phyloP scores from a whole-genome alignment of 2,329 filamentous ascomycete genomes.

The Macroventuria anomochaeta region DNA sequence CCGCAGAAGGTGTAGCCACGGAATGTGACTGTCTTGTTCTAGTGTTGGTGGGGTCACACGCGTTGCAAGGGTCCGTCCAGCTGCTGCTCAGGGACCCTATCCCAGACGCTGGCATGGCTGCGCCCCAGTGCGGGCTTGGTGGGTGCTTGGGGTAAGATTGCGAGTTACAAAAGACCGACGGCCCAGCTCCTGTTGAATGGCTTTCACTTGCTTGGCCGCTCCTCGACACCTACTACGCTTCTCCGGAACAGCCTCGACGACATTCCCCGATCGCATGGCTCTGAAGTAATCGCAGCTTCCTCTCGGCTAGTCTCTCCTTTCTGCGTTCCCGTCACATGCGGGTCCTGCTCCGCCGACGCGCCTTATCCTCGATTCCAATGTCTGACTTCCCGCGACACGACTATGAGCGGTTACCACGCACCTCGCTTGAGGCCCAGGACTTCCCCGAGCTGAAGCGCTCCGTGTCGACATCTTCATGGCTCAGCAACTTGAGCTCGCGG shows the following conservation, averaged over 20 bases:
- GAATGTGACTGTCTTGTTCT: neutral
- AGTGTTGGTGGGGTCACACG: slow-evolving; percentile 3
- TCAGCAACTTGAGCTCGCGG: slow-evolving; percentile 23
- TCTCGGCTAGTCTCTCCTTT: slow-evolving; percentile 1
- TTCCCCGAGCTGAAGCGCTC: slow-evolving; percentile 21
- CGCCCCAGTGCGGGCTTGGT: slow-evolving; percentile 5
- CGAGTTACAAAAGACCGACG: slow-evolving; percentile 5
- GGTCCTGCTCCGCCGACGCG: slow-evolving; percentile 10
- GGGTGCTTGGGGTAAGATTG: slow-evolving; percentile 18
- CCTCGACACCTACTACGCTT: neutral
- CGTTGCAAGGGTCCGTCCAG: neutral
- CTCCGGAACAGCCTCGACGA: neutral
- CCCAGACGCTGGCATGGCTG: slow-evolving; percentile 1
- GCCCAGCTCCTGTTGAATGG: neutral
- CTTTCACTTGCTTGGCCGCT: neutral
- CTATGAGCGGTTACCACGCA: slow-evolving; percentile 45
- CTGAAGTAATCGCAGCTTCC: neutral
- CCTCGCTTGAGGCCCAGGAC: slow-evolving; percentile 35
- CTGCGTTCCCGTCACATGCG: slow-evolving; percentile 1
- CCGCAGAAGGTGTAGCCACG: neutral
- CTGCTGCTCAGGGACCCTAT: slow-evolving; percentile 16
- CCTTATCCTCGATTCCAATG: slow-evolving; percentile 20
- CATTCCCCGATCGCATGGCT: neutral
- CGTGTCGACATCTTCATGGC: slow-evolving; percentile 34
- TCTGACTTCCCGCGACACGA: slow-evolving; percentile 31